These are phyloP conservation scores for Agapanthus africanus DNA, from an alignment of 106 monocot genomes.

Conservation along the genomic window DNA sequence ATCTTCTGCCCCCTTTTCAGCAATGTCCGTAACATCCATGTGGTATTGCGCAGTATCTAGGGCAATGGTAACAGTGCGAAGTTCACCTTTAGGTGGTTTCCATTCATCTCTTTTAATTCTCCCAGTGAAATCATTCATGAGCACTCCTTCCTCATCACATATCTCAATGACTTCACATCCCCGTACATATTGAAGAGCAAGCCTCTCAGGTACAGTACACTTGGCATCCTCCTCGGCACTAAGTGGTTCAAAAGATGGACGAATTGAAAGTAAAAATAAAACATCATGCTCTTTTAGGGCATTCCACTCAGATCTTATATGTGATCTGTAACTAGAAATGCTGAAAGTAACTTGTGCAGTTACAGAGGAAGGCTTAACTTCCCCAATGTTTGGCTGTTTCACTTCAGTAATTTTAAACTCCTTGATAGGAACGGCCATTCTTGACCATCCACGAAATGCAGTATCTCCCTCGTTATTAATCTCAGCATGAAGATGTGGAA, in stretches of 20 bases:
- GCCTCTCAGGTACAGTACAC: slow-evolving; percentile 73
- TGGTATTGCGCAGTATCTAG: slow-evolving; percentile 95
- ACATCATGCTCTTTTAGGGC: slow-evolving; percentile 98
- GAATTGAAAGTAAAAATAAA: slow-evolving; percentile 86
- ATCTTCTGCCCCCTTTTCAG: slow-evolving; percentile 74
- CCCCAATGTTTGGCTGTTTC: slow-evolving; percentile 96
- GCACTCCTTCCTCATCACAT: slow-evolving; percentile 86
- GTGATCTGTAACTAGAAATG: slow-evolving; percentile 83
- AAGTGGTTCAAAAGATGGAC: slow-evolving; percentile 97
- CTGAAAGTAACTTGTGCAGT: slow-evolving; percentile 84
- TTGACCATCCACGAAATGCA: slow-evolving; percentile 98
- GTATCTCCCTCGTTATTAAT: slow-evolving; percentile 96
- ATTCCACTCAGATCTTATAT: slow-evolving; percentile 96
- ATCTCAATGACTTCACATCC: slow-evolving; percentile 96
- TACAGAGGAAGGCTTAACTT: slow-evolving; percentile 92
- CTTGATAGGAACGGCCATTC: slow-evolving; percentile 97
- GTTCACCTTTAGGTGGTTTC: slow-evolving; percentile 98
- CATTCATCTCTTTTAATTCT: slow-evolving; percentile 96
- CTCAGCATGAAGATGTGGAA: slow-evolving; percentile 90
- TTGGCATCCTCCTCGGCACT: slow-evolving; percentile 87
- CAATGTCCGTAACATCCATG: slow-evolving; percentile 72
- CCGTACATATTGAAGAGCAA: slow-evolving; percentile 94
- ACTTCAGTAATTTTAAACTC: slow-evolving; percentile 76
- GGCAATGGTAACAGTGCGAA: slow-evolving; percentile 82
- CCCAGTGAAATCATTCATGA: slow-evolving; percentile 99